Percentiles rank a stretch among this genome's conserved stretches.
Evolutionary conservation across 179 eudicot species (phyloP).

Genomic region (Patellifolia procumbens): DNA sequence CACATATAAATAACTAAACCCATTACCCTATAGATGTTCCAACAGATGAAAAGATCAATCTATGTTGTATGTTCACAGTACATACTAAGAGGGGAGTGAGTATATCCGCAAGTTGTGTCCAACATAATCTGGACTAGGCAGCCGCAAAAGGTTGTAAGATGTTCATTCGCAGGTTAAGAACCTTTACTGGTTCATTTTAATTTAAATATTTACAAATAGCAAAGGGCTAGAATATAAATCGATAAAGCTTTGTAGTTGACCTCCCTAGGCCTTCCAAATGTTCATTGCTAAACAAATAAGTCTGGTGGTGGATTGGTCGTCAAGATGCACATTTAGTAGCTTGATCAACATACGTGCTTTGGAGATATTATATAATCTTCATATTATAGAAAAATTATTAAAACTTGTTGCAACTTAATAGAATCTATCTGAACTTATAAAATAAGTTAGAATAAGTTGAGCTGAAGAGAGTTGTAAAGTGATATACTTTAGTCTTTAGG

Average conservation of each 20-base stretch:
- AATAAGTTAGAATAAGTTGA: too few species aligned
- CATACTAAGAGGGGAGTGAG: not conserved
- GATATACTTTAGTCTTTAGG: too few species aligned
- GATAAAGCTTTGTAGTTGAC: not conserved
- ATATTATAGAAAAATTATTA: too few species aligned
- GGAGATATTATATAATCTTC: too few species aligned
- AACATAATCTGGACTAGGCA: not conserved
- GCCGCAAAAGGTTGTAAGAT: not conserved
- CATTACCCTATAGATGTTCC: too few species aligned
- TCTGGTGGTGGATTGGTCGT: not conserved
- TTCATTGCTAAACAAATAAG: not conserved
- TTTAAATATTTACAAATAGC: not conserved
- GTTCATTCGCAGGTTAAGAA: not conserved
- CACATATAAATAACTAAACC: too few species aligned
- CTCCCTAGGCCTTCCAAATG: not conserved
- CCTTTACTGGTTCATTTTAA: not conserved
- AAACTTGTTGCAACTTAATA: too few species aligned
- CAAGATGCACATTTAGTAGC: too few species aligned
- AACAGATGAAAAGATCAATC: not conserved
- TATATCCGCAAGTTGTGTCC: not conserved
- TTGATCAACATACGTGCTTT: too few species aligned
- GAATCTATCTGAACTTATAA: too few species aligned
- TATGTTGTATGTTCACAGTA: not conserved
- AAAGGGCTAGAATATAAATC: not conserved
- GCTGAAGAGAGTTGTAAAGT: too few species aligned